A percentile compares a stretch with the other conserved stretches of the same genome.
These are phyloP conservation scores for Alternaria alternata DNA, from an alignment of 2,329 filamentous ascomycete species.

Conservation along the genomic window DNA sequence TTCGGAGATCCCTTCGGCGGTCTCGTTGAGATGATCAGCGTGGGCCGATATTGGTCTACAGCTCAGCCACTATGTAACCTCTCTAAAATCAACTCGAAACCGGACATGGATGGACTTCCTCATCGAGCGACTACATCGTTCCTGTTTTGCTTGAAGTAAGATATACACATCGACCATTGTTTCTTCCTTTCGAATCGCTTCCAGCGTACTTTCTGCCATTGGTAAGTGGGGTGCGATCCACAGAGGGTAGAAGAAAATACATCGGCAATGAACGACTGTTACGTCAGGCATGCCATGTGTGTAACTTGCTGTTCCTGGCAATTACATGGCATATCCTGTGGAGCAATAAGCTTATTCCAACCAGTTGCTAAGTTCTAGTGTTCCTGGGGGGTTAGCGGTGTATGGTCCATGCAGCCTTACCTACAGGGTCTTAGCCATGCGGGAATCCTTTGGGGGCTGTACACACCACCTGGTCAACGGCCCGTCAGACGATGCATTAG, in stretches of 20 bases:
- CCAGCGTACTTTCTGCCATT: neutral
- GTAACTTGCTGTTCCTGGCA: conserved; percentile 4
- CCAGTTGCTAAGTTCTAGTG: conserved; percentile 22
- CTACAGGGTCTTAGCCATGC: conserved; percentile 26
- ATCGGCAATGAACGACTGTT: neutral
- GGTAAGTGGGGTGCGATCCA: neutral
- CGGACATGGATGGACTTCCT: neutral
- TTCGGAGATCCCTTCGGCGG: neutral
- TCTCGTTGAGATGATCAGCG: conserved; percentile 1
- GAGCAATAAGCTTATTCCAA: conserved; percentile 41
- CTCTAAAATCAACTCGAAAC: neutral
- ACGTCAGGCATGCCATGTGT: conserved; percentile 1
- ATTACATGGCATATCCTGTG: conserved; percentile 15
- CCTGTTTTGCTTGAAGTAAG: neutral
- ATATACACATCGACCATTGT: neutral
- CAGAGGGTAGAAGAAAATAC: neutral
- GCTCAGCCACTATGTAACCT: neutral
- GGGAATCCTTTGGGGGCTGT: conserved; percentile 27
- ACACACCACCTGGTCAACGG: conserved; percentile 22
- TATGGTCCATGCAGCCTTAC: conserved; percentile 40
- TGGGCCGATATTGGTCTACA: neutral
- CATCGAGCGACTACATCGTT: neutral
- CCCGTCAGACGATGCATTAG: conserved; percentile 27
- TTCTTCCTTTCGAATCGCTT: neutral
- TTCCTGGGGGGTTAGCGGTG: conserved; percentile 35